A percentile compares a stretch with the other conserved stretches of the same genome.
These are phyloP conservation scores for Brettanomyces bruxellensis DNA, from an alignment of 805 yeast genomes.

Conservation along the genomic window DNA sequence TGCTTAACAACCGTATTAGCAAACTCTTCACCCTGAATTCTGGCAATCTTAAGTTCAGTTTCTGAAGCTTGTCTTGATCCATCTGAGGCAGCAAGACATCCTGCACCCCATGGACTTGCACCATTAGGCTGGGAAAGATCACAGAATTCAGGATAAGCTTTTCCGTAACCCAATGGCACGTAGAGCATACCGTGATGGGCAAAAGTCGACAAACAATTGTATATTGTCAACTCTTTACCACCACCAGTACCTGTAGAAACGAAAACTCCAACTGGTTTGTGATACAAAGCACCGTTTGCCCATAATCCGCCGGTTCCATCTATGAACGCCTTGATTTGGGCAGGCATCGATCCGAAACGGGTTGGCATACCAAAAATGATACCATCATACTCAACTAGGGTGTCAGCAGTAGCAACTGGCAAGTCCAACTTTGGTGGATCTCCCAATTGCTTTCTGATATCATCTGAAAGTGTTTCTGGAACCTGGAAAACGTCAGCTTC, in stretches of 20 bases:
- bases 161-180: conserved; percentile 69
- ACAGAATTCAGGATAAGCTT: conserved; percentile 45
- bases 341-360: conserved; percentile 66
- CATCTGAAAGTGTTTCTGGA: conserved; percentile 64
- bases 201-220: conserved; percentile 47
- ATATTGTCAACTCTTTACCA: conserved; percentile 69
- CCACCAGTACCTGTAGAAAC: conserved; percentile 65
- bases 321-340: conserved; percentile 71
- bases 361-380: conserved; percentile 76
- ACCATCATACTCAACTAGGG: conserved; percentile 57
- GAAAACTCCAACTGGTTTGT: conserved; percentile 68
- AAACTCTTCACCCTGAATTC: conserved; percentile 60
- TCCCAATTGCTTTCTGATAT: conserved; percentile 47
- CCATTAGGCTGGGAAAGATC: conserved; percentile 66
- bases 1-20: conserved; percentile 29
- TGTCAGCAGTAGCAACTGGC: conserved; percentile 52
- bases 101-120: conserved; percentile 85
- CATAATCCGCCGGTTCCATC: conserved; percentile 71
- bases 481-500: conserved; percentile 66
- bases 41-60: conserved; percentile 57
- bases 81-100: conserved; percentile 64
- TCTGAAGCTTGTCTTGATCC: conserved; percentile 63
- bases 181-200: conserved; percentile 72
- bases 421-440: conserved; percentile 58
- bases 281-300: conserved; percentile 60